These are phyloP conservation scores for Hypoxylon sp. DNA, from an alignment of 2,329 filamentous ascomycete genomes.

Conservation along the genomic window DNA sequence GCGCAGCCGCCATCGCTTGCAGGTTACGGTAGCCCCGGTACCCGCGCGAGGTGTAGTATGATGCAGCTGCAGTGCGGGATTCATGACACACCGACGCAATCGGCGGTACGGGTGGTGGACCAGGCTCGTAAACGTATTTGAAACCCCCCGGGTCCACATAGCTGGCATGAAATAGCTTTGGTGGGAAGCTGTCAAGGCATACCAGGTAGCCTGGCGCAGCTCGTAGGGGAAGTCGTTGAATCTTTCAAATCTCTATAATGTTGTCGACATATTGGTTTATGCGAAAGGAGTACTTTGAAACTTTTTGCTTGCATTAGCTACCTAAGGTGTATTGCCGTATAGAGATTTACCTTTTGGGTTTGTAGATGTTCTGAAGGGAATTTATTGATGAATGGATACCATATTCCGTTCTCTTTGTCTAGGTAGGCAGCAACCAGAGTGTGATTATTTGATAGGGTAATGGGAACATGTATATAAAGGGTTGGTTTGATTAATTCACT, in stretches of 20 bases:
- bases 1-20: background rate
- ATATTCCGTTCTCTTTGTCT: no score
- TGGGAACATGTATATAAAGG: no score
- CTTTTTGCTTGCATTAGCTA: background rate
- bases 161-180: background rate
- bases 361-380: background rate
- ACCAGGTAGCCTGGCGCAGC: background rate
- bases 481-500: no score
- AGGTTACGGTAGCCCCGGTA: background rate
- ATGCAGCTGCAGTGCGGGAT: conserved; percentile 4
- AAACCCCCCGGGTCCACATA: background rate
- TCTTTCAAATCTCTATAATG: conserved; percentile 1
- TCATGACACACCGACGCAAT: conserved; percentile 8
- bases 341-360: no score
- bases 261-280: background rate
- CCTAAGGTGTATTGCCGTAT: no score
- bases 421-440: no score
- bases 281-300: background rate
- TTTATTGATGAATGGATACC: no score
- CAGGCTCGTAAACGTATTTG: background rate
- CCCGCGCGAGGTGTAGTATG: background rate
- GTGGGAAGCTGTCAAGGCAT: conserved; percentile 2
- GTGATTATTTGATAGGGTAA: no score
- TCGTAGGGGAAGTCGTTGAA: conserved; percentile 8
- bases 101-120: background rate